Evolutionary conservation across 768 basidiomycete species (phyloP).

Genomic region (Suillus tomentosus): DNA sequence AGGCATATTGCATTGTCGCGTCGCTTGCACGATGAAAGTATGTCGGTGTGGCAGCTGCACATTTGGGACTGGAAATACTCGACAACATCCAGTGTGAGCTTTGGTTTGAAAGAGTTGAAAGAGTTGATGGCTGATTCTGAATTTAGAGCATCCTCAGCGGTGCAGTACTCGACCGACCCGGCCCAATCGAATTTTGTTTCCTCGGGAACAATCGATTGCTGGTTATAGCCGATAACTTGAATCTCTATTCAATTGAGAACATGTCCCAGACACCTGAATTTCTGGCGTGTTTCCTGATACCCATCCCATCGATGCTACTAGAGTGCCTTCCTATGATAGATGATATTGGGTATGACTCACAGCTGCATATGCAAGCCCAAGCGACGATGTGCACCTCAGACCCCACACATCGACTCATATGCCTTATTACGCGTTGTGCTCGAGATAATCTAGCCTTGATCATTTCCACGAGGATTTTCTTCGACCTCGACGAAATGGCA

Average conservation of each 20-base stretch:
- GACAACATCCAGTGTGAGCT: neutral
- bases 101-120: neutral
- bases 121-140: neutral
- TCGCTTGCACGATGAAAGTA: too few relatives aligned
- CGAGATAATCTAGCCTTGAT: neutral
- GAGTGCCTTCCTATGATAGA: neutral
- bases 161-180: neutral
- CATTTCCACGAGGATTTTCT: constrained; percentile 1
- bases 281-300: neutral
- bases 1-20: neutral
- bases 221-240: neutral
- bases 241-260: neutral
- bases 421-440: too few relatives aligned
- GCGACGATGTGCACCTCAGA: neutral
- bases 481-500: neutral
- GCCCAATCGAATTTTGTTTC: neutral
- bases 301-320: neutral
- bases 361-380: neutral
- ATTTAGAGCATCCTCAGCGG: neutral
- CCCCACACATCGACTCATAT: neutral
- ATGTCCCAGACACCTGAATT: neutral
- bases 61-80: neutral
- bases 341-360: neutral
- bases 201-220: neutral
- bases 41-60: neutral